These are phyloP conservation scores for Apiotrichum domesticum DNA, from an alignment of 1,284 basidiomycete genomes.

Conservation along the genomic window DNA sequence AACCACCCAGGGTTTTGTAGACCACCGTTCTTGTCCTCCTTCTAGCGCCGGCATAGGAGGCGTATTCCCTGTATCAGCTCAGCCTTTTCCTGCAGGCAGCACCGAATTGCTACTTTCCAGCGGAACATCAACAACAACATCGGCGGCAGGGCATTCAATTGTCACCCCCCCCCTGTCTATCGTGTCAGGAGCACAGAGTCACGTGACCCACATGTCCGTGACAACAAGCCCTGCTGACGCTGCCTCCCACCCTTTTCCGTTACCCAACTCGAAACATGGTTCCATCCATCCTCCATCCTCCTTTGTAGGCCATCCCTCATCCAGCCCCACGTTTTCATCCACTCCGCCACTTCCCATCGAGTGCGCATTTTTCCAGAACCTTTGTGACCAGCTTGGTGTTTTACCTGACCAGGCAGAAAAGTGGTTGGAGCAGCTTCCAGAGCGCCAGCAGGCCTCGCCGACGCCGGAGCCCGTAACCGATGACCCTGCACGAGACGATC, in stretches of 20 bases:
- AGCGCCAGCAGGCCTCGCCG: not conserved
- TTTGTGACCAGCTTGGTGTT: slow-evolving; percentile 43
- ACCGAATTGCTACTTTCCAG: too few species aligned
- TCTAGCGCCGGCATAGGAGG: too few species aligned
- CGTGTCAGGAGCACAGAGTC: not conserved
- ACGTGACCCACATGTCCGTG: not conserved
- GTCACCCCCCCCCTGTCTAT: not conserved
- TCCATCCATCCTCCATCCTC: not conserved
- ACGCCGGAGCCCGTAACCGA: not conserved
- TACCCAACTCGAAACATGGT: not conserved
- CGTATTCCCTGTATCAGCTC: too few species aligned
- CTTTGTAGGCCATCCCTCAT: too few species aligned
- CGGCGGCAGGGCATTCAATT: not conserved
- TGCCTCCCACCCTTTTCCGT: not conserved
- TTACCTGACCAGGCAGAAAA: slow-evolving; percentile 20
- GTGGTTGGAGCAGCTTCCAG: not conserved
- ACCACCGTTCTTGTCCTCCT: too few species aligned
- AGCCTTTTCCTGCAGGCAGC: not conserved
- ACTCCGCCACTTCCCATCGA: not conserved
- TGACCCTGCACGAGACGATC: slow-evolving; percentile 1
- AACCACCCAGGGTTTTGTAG: too few species aligned
- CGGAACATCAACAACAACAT: not conserved
- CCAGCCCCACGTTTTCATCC: not conserved
- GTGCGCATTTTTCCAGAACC: slow-evolving; percentile 31
- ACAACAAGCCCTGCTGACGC: not conserved